Base-by-base conservation (phyloP, 2,329 filamentous ascomycete species). In the Metarhizium humberi region DNA sequence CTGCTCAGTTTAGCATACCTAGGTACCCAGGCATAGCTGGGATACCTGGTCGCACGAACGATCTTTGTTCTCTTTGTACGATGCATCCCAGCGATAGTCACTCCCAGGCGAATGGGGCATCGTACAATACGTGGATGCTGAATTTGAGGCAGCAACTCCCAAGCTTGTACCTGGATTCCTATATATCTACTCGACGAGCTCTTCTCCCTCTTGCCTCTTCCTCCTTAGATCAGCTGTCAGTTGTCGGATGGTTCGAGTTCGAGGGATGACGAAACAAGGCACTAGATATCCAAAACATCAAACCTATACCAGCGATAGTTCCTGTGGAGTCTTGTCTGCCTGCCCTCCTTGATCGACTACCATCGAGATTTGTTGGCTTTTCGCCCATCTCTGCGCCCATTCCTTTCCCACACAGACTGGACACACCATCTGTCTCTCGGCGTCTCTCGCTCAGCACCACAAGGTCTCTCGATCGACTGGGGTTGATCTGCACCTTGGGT, bases 391-490 rank as follows among this genome's bases (percentile, higher is more conserved):
- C 59, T 62, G 61, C 57, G 57, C 61, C 57, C 66, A 67, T 69
- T 68, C 68, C 69, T 67, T 67, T 62, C 63, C 64, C 63, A 62
- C 50, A 52, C 55, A 43, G 61, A 57, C 61, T 65, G 58, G 57
- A 57, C 61, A 63, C 62, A 63, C 56, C 57, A 57, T 59, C 59
- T 71, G 65, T 72, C 66, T 73, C 70, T 69, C 65, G 63, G 64
- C 61, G 57, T 63, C 64, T 67, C 64, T 64, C 57, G 60, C 60
- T 58, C 57, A 61, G 60, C 56, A 64, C 62, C 59, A 57, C 60
- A 56, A 63, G 46, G 63, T 64, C 64, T 64, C 59, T 62, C 63
- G 64, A 69, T 66, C 61, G 65, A 53, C 60, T 56, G 60, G 60
- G 64, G 62, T 66, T 66, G 67, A 72, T 70, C 66, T 66, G 60